Conservation (phyloP, 2,329 filamentous ascomycete genomes). For the Penicillium aurantiogriseum region DNA sequence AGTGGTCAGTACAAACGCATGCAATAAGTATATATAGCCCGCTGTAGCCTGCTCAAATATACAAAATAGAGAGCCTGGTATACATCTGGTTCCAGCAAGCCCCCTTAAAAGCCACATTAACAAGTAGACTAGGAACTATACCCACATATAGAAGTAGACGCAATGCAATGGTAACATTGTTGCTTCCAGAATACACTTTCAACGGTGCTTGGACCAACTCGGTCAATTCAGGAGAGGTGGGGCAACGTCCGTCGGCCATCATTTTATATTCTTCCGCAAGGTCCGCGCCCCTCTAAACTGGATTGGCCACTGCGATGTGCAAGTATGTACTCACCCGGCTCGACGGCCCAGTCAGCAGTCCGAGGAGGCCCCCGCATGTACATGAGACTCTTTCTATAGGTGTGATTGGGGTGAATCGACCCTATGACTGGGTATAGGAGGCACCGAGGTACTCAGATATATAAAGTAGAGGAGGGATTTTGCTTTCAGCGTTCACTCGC, state of each 20-base stretch:
- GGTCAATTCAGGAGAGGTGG: slow-evolving; percentile 28
- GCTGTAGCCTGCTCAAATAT: background rate
- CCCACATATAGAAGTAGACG: background rate
- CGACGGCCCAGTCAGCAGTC: slow-evolving; percentile 1
- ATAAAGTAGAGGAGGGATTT: background rate
- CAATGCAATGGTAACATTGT: slow-evolving; percentile 8
- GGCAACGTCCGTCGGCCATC: slow-evolving; percentile 7
- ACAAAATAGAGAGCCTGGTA: background rate
- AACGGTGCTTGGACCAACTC: slow-evolving; percentile 22
- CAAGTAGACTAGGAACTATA: background rate
- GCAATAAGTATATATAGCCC: background rate
- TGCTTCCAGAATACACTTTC: slow-evolving; percentile 10
- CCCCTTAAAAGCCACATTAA: background rate
- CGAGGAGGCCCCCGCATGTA: slow-evolving; percentile 3
- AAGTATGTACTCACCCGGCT: slow-evolving; percentile 1
- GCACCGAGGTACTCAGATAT: background rate
- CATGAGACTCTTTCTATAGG: background rate
- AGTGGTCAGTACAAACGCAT: background rate
- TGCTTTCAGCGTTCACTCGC: background rate
- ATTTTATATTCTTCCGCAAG: slow-evolving; percentile 19
- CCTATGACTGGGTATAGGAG: background rate
- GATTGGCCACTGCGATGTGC: slow-evolving; percentile 6
- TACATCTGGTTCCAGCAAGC: background rate
- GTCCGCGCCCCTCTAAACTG: slow-evolving; percentile 11
- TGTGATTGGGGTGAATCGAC: background rate